Evolutionary conservation across 352 stramenopile genomes (phyloP), one percentile per base, ranked within the genome.

Genomic region (Paralagenidium karlingii): DNA sequence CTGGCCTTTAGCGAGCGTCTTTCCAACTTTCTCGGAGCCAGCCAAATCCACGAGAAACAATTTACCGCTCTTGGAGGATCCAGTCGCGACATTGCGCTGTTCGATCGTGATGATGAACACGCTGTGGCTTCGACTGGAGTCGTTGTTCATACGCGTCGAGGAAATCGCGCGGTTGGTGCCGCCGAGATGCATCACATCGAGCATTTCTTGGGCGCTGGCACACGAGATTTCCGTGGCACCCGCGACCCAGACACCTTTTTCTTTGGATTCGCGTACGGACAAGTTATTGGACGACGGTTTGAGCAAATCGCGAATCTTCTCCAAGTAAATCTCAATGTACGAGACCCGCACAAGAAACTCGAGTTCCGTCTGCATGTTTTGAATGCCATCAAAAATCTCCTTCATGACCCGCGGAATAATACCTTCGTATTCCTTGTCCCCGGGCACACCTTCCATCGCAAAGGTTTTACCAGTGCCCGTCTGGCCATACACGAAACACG

Each of bases 291-390:
- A 85, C 2, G 80, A 67, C 43, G 94, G 85, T 21, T 77, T 58
- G 8, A 98, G 58, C 8, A 98, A 67, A 45, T 98, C 94, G 16
- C 87, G 67, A 51, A 98, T 96, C 48, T 98, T 88, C 69, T 98
- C 94, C 55, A 98, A 97, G 68, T 98, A 98, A 45, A 98, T 97
- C 58, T 99, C 95, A 32, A 99, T 68, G 61, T 98, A 99, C 19
- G 86, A 97, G n/a, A 95, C 89, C 24, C 92, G 70, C 18, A 98
- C 70, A 20, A 98, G 70, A 61, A 97, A 98, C 44, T 96, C 67
- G 27, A 86, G 62, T 28, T 82, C 65, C 10, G 54, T 47, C 45
- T 82, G 67, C 58, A 81, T 82, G 41, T 70, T 64, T 24, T 70
- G 49, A 37, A 86, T 81, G 46, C 65, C 63, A 21, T 64, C 59